These are phyloP conservation scores for Cantharellus anzutake DNA, from an alignment of 768 basidiomycete species.

Conservation along the genomic window DNA sequence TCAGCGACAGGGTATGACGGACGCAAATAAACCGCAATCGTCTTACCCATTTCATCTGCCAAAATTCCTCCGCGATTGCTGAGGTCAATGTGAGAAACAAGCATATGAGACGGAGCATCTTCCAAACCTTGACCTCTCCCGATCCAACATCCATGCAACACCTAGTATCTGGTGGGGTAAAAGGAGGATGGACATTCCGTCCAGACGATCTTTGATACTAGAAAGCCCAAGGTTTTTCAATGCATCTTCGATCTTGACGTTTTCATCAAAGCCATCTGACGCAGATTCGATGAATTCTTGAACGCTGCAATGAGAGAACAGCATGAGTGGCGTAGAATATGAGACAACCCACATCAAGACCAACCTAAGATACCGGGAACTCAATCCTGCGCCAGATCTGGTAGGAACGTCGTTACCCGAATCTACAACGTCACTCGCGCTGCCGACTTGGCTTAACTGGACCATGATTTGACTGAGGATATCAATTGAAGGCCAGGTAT, in stretches of 20 bases:
- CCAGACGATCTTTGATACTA: constrained; percentile 12
- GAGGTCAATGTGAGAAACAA: not conserved
- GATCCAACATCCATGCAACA: constrained; percentile 19
- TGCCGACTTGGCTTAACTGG: too few species aligned
- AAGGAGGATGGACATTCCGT: constrained; percentile 15
- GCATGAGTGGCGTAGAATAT: too few species aligned
- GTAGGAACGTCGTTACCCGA: too few species aligned
- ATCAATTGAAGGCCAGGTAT: too few species aligned
- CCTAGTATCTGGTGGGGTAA: constrained; percentile 21
- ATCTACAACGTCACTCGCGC: too few species aligned
- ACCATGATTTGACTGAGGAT: too few species aligned
- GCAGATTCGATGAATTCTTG: too few species aligned
- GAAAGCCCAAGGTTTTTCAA: constrained; percentile 14
- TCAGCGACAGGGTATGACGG: not conserved
- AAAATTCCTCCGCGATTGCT: constrained; percentile 7
- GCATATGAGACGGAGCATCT: not conserved
- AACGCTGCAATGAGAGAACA: too few species aligned
- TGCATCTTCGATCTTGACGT: constrained; percentile 13
- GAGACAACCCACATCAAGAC: too few species aligned
- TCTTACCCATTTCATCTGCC: constrained; percentile 10
- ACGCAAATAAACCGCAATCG: not conserved
- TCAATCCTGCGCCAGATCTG: too few species aligned
- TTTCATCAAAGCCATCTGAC: too few species aligned
- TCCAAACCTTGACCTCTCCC: constrained; percentile 1
- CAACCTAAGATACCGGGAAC: too few species aligned